Evolutionary conservation across 331 rosid genomes (phyloP).

Genomic region (Rhamnella rubrinervis): DNA sequence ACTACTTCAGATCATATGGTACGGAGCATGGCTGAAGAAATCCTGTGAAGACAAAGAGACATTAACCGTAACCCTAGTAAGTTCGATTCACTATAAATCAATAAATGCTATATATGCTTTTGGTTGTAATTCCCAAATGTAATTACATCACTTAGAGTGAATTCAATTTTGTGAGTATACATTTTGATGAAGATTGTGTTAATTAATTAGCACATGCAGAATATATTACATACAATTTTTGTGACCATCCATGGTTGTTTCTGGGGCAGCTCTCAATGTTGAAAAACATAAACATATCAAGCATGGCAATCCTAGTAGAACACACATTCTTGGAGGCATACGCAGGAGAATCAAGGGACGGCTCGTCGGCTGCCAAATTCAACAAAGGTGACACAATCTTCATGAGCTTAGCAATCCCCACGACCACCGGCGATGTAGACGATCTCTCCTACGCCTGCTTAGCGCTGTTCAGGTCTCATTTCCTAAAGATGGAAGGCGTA

Average conservation of each 20-base stretch:
- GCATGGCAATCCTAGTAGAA: slow-evolving; percentile 56
- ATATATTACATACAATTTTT: no score
- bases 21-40: slow-evolving; percentile 75
- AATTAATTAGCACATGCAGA: no score
- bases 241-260: no score
- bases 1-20: slow-evolving; percentile 75
- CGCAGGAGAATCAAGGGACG: slow-evolving; percentile 76
- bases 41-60: slow-evolving; percentile 53
- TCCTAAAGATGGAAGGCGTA: slow-evolving; percentile 53
- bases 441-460: slow-evolving; percentile 60
- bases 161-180: no score
- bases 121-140: not conserved
- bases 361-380: slow-evolving; percentile 50
- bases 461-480: slow-evolving; percentile 51
- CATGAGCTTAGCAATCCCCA: slow-evolving; percentile 33
- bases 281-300: slow-evolving; percentile 33
- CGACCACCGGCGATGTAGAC: slow-evolving; percentile 27
- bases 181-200: no score
- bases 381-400: slow-evolving; percentile 58
- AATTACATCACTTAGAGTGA: no score
- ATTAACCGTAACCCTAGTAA: slow-evolving; percentile 57
- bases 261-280: slow-evolving; percentile 58
- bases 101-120: not conserved
- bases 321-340: slow-evolving; percentile 64
- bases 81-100: slow-evolving; percentile 10